Evolutionary conservation across 129 eudicot species (phyloP).

Genomic region (Tagetes erecta): DNA sequence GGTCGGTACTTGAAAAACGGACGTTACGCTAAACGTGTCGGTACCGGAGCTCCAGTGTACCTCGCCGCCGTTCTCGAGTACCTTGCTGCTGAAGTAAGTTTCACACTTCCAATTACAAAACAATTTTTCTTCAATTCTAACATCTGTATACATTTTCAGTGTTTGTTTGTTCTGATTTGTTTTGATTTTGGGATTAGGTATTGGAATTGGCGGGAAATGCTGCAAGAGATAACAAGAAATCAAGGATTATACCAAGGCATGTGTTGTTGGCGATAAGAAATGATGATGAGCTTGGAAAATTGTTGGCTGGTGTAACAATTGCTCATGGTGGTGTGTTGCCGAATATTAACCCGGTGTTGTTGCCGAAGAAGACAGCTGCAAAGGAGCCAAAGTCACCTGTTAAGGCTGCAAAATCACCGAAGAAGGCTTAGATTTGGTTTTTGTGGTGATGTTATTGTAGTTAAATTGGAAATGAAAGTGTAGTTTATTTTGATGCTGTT

Average conservation of each 20-base stretch:
- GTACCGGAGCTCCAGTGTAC: constrained; percentile 9
- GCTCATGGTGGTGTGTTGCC: constrained; percentile 15
- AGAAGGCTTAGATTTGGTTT: background rate
- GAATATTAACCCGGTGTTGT: background rate
- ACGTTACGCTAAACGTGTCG: constrained; percentile 2
- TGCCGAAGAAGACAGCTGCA: background rate
- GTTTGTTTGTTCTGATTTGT: background rate
- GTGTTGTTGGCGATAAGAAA: constrained; percentile 9
- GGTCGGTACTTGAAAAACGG: constrained; percentile 5
- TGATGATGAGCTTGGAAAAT: constrained; percentile 1
- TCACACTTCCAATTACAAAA: background rate
- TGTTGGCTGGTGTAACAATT: constrained; percentile 4
- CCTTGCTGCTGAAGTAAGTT: constrained; percentile 14
- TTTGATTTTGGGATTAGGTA: background rate
- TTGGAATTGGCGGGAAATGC: constrained; percentile 20
- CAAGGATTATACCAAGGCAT: background rate
- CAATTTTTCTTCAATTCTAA: too few relatives aligned
- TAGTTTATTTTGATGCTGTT: background rate
- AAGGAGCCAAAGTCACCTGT: background rate
- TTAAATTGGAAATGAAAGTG: background rate
- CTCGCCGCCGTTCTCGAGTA: constrained; percentile 9
- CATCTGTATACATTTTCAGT: too few relatives aligned
- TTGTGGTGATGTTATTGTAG: background rate
- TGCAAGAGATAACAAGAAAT: constrained; percentile 4
- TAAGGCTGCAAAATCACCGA: background rate